Conservation (phyloP, 495 filamentous ascomycete genomes). For the Penicillium samsonianum region DNA sequence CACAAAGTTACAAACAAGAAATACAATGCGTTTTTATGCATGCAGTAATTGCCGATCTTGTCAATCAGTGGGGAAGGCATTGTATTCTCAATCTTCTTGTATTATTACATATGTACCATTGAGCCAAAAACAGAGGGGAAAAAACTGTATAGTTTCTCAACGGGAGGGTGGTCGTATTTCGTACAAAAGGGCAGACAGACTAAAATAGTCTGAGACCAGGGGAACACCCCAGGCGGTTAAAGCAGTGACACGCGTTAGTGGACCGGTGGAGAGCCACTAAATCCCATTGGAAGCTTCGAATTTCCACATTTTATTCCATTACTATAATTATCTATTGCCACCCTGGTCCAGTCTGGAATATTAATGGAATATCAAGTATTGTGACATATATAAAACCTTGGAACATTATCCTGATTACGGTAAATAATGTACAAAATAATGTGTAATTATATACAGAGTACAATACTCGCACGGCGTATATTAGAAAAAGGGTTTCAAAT, state of each 20-base stretch:
- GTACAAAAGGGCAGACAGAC: no score
- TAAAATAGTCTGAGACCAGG: conserved; percentile 10
- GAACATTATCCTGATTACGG: no score
- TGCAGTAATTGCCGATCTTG: conserved; percentile 24
- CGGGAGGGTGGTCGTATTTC: no score
- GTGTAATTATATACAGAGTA: no score
- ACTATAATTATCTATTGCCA: conserved; percentile 26
- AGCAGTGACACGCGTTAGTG: conserved; percentile 36
- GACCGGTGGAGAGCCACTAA: conserved; percentile 15
- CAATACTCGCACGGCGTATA: not conserved
- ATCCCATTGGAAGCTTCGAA: conserved; percentile 28
- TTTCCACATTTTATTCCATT: conserved; percentile 5
- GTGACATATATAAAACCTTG: no score
- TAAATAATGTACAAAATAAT: no score
- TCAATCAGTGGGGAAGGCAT: conserved; percentile 13
- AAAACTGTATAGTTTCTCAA: no score
- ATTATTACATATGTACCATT: no score
- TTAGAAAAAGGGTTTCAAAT: conserved; percentile 2
- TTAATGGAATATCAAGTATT: not conserved
- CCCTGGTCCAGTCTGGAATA: conserved; percentile 2
- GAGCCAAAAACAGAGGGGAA: no score
- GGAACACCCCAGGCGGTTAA: conserved; percentile 7
- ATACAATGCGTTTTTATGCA: conserved; percentile 26
- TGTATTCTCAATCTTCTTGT: not conserved
- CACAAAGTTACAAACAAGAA: conserved; percentile 24